Evolutionary conservation across 1,139 yeast species (phyloP).

Genomic region (Wickerhamomyces sp.): DNA sequence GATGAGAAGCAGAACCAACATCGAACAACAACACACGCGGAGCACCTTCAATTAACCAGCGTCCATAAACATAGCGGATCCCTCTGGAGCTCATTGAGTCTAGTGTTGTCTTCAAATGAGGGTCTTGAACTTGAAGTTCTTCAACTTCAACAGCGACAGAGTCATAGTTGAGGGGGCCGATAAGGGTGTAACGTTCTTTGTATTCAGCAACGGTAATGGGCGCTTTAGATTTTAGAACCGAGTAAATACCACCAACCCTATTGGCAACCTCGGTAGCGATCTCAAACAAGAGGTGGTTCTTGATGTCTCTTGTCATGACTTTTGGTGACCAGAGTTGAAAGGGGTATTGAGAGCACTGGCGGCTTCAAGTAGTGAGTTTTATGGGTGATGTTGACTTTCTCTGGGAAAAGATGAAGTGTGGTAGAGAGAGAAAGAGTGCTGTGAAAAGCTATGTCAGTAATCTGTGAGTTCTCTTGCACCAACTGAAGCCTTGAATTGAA

Average conservation of each 20-base stretch:
- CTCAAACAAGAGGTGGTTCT: conserved; percentile 84
- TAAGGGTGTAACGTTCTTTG: conserved; percentile 75
- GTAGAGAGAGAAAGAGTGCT: no score
- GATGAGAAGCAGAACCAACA: conserved; percentile 63
- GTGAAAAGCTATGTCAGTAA: no score
- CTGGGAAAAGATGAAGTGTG: no score
- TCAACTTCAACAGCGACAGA: conserved; percentile 93
- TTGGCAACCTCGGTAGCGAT: conserved; percentile 98
- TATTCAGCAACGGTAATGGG: conserved; percentile 95
- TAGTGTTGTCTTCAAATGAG: conserved; percentile 52
- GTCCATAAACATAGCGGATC: conserved; percentile 77
- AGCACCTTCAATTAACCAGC: conserved; percentile 98
- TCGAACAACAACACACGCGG: conserved; percentile 90
- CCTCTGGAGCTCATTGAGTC: conserved; percentile 80
- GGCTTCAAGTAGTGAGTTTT: neutral
- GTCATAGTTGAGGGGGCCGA: conserved; percentile 80
- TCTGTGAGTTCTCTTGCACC: no score
- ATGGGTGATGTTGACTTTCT: no score
- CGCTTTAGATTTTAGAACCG: conserved; percentile 93
- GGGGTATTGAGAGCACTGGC: neutral
- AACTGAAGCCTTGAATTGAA: no score
- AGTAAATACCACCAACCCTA: conserved; percentile 95
- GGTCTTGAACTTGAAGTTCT: conserved; percentile 61
- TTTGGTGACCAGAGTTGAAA: neutral
- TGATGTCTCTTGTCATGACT: conserved; percentile 65